Conservation (phyloP, 2,329 filamentous ascomycete genomes). For the Colletotrichum theobromicola region DNA sequence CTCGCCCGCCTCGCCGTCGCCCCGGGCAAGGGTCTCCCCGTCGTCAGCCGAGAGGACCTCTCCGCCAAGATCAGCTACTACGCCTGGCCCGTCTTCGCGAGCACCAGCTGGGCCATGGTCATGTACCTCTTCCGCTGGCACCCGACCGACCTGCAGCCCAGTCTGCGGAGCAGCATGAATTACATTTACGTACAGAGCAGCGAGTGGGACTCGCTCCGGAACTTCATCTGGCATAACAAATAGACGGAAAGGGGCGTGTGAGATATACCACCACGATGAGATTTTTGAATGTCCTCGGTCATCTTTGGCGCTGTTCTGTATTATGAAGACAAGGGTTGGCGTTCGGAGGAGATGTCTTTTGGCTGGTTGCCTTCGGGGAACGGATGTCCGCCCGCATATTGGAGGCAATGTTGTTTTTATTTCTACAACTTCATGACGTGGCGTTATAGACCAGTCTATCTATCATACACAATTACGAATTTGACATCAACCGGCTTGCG, state of each 20-base stretch:
- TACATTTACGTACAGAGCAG: slow-evolving; percentile 95
- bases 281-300: background rate
- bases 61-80: slow-evolving; percentile 62
- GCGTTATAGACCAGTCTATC: slow-evolving; percentile 25
- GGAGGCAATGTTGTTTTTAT: background rate
- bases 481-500: background rate
- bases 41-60: slow-evolving; percentile 53
- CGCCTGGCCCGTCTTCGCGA: slow-evolving; percentile 93
- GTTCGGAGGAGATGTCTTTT: background rate
- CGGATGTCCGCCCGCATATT: background rate
- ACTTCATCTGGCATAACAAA: slow-evolving; percentile 85
- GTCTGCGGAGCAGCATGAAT: slow-evolving; percentile 92
- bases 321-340: background rate
- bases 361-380: background rate
- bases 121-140: slow-evolving; percentile 97
- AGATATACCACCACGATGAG: background rate
- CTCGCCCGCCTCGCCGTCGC: slow-evolving; percentile 84
- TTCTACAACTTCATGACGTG: slow-evolving; percentile 1
- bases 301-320: background rate
- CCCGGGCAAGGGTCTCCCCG: slow-evolving; percentile 56
- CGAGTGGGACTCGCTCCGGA: slow-evolving; percentile 85
- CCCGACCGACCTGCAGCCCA: slow-evolving; percentile 89
- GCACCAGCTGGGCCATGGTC: slow-evolving; percentile 87
- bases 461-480: background rate
- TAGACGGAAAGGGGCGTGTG: slow-evolving; percentile 30